These are phyloP conservation scores for Carallia pectinifolia DNA, from an alignment of 345 rosid species.

Conservation along the genomic window DNA sequence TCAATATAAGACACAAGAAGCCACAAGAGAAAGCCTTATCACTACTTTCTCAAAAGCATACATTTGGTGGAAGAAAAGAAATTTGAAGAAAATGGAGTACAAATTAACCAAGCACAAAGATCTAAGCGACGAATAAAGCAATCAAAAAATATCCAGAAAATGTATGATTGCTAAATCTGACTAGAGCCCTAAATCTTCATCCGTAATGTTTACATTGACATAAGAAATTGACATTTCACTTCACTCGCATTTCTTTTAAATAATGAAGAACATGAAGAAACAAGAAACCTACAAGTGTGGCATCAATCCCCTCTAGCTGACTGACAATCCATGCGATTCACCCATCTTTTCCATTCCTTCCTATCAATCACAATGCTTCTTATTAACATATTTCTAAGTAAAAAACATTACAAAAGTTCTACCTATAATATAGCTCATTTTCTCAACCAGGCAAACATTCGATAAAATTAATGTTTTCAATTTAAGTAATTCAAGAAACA, in stretches of 20 bases:
- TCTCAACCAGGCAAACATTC: background rate
- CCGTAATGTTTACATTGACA: conserved; percentile 2
- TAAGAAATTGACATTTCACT: conserved; percentile 5
- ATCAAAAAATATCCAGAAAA: background rate
- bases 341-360: conserved; percentile 87
- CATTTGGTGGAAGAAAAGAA: background rate
- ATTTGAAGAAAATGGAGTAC: background rate
- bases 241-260: background rate
- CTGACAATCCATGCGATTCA: conserved; percentile 71
- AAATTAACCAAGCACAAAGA: background rate
- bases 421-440: conserved; percentile 7
- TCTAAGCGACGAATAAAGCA: background rate
- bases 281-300: conserved; percentile 70
- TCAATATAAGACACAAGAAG: background rate
- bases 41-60: background rate
- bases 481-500: conserved; percentile 19
- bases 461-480: background rate
- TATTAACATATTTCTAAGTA: conserved; percentile 31
- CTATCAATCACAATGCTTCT: conserved; percentile 69
- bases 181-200: background rate
- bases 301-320: conserved; percentile 69
- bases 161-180: background rate
- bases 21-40: background rate
- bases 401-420: conserved; percentile 15
- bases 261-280: conserved; percentile 24